Base-by-base conservation (phyloP, 192 early-diverging fungal genomes). In the Mortierella alpina region DNA sequence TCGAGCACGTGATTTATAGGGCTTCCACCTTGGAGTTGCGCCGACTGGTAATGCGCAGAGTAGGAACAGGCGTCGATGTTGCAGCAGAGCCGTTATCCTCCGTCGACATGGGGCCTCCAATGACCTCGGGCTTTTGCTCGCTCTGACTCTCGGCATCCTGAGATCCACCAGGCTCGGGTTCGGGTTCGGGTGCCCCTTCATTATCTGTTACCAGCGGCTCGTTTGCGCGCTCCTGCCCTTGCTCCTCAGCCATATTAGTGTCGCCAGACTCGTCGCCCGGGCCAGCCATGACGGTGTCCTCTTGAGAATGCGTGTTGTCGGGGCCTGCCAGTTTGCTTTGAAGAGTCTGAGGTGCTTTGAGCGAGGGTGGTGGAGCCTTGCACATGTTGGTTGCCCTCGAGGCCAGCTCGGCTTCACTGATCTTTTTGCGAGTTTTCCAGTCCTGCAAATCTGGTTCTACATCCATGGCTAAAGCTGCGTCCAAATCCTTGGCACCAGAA, bases 381-480 rank as follows among this genome's bases (percentile, higher is more conserved):
- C 69, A 80, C 69, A 80, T 72, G 15, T 45, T 54, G 0, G 70
- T 72, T 7, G 77, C 77, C 11, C 77, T 54, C 9, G 77, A 80
- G 13, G 77, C 77, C 51, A 80, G 51, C 14, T 80, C 77, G 2
- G 65, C 55, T 7, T 51, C 70, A 15, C 77, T 80, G 53, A 80
- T 80, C 68, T 80, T 80, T 31, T 80, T 80, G 7, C 77, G 70
- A 39, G 45, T 68, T 42, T 68, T 72, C 77, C 77, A 80, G 22
- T 80, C 77, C 54, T 80, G 70, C 11, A 80, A 45, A 48, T 68
- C 59, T 4, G 77, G 63, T 13, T 67, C 65, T 2, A 61, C 48
- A 41, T 80, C 77, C 17, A 70, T 66, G 9, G 2, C 51, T 14
- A 57, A 51, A 15, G 31, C 5, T 44, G n/a, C 2, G n/a, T 63